Base-by-base conservation (phyloP, 2,329 filamentous ascomycete genomes). In the Daldinia sp. region DNA sequence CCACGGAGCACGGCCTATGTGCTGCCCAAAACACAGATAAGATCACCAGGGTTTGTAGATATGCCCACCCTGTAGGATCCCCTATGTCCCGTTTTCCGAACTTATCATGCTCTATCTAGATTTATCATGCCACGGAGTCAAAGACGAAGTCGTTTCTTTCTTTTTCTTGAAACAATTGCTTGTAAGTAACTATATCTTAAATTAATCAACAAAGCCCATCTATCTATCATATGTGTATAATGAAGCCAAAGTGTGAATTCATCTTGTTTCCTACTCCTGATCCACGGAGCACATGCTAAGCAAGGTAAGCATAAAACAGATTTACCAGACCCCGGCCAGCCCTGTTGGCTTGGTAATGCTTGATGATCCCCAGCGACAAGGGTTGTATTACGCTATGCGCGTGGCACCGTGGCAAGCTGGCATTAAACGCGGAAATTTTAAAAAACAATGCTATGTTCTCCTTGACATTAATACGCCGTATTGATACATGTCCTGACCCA, bases 21-120 rank as follows among this genome's bases (percentile, higher is more conserved):
- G 12, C 44, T 71, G 69, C 57, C 63, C 69, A 71, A 71, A 69
- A 64, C 69, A 55, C 63, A 69, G 63, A 71, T 69, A 51, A 51
- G 26, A 51, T 51, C 46, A 51, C 46, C 46, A 18, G 46, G 46
- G 46, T 51, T 51, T 33, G 46, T 26, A 18, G 26, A 51, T 33
- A 51, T 33, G 46, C 26, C 46, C 26, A 51, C 46, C 46, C 46
- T 33, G 46, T 33, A 33, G 46, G 46, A 51, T 51, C n/a, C 46
- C 26, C 6, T 51, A 51, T 51, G 15, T 51, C 46, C 46, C 23
- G 15, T 33, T 30, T 51, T 33, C 46, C 46, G 6, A 51, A 18
- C 1, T 10, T 30, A 26, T 15, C 28, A 51, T 51, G 23, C 15
- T 33, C 1, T 50, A 7, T 12, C 39, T 42, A 42, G 35, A 48